Conservation (phyloP, 257 asterid genomes). For the Voacanga thouarsii region DNA sequence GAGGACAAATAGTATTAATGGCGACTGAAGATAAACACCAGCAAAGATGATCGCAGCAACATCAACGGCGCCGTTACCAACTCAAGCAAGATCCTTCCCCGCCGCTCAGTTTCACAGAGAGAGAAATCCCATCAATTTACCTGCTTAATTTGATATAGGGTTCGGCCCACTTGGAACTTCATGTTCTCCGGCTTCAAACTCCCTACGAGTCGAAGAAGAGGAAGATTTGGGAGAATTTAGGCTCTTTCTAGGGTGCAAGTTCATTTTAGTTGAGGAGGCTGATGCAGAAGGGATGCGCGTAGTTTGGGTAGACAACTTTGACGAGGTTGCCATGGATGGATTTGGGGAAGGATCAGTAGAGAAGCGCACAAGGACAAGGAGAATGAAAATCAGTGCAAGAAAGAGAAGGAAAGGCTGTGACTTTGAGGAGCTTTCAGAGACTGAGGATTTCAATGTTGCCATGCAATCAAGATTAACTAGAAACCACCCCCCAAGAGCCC, state of each 20-base stretch:
- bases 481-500: constrained; percentile 51
- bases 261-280: background rate
- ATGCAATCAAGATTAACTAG: constrained; percentile 9
- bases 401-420: constrained; percentile 21
- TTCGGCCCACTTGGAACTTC: constrained; percentile 93
- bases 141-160: constrained; percentile 53
- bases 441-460: constrained; percentile 10
- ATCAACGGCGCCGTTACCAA: constrained; percentile 11
- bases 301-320: constrained; percentile 4
- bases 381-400: constrained; percentile 31
- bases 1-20: constrained; percentile 25
- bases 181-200: constrained; percentile 56
- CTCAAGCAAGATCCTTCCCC: background rate
- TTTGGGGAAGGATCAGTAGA: constrained; percentile 9
- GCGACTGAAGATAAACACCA: constrained; percentile 4
- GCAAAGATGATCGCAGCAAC: background rate
- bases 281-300: background rate
- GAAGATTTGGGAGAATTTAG: background rate
- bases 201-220: constrained; percentile 16
- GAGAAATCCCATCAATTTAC: background rate
- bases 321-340: constrained; percentile 15
- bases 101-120: background rate
- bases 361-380: constrained; percentile 30
- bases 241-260: constrained; percentile 12
- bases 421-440: constrained; percentile 17